Evolutionary conservation across 2,329 filamentous ascomycete species (phyloP), one percentile per base, ranked within the genome.

Genomic region (Cladosporium halotolerans): DNA sequence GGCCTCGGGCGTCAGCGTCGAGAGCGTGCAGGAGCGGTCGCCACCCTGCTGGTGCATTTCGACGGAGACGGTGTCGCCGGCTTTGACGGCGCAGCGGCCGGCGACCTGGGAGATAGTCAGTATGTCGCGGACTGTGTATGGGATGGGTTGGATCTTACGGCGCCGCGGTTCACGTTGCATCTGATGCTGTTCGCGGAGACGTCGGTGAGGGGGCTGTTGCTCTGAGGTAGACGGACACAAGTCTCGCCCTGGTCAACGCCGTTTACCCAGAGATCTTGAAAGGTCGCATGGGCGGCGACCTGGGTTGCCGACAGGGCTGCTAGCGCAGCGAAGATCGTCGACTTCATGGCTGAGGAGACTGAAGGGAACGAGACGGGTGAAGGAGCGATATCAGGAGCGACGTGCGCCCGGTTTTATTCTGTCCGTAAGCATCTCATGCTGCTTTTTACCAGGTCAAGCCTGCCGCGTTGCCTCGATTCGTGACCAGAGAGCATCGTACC

Each of bases 31-130:
- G 31, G 58, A 66, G 41, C 77, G 72, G 60, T 79, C 74, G 45
- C 69, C 69, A 14, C 68, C 68, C 70, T 79, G 75, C 67, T 74
- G 74, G 67, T 82, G 79, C 76, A 82, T 82, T 66, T 82, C 79
- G 7, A 81, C 71, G 0, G 78, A 80, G 11, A 81, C 73, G 0
- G 69, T 76, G 33, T 53, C 52, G 36, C 58, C 58, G 18, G 76
- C 76, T 31, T 67, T 65, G 31, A 78, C 75, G 16, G 69, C 62
- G 61, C 77, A 80, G 59, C 77, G 76, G 11, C 51, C 51, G 8
- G 51, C 66, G 68, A 11, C 66, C 63, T 9, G 57, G 60, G 3
- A 63, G 13, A 66, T 14, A 66, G 57, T 51, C 40, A 39, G 38
- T 34, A 28, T 8, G 8, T 10, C 9, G 9, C 8, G 28, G 10